Conservation (phyloP, 768 basidiomycete species). For the Phlebiopsis gigantea region DNA sequence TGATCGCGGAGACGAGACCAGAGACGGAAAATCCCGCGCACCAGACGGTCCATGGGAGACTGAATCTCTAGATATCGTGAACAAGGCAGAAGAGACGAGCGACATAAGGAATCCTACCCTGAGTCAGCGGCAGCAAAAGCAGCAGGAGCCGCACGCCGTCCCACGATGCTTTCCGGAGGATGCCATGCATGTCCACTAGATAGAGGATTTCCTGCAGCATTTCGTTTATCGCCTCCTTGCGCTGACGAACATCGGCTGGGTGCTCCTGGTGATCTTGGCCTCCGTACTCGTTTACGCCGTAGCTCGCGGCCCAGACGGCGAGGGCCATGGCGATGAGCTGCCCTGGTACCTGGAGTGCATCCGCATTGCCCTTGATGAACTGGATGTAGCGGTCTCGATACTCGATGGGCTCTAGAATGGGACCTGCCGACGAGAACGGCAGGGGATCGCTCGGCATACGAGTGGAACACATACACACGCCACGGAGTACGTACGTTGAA, state of each 20-base stretch:
- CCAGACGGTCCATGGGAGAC: slow-evolving; percentile 39
- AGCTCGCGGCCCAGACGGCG: slow-evolving; percentile 86
- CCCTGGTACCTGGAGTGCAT: slow-evolving; percentile 65
- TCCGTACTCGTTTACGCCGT: slow-evolving; percentile 81
- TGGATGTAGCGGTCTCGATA: slow-evolving; percentile 70
- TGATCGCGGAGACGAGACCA: background rate
- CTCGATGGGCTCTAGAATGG: slow-evolving; percentile 77
- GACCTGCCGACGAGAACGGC: slow-evolving; percentile 45
- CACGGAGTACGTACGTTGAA: slow-evolving; percentile 60
- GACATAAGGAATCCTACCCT: slow-evolving; percentile 48
- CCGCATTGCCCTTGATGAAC: slow-evolving; percentile 52
- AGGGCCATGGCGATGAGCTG: slow-evolving; percentile 74
- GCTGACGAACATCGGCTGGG: slow-evolving; percentile 32
- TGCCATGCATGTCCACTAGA: slow-evolving; percentile 72
- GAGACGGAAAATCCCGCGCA: slow-evolving; percentile 10
- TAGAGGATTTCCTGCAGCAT: slow-evolving; percentile 76
- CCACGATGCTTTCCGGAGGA: slow-evolving; percentile 79
- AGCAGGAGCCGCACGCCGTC: slow-evolving; percentile 81
- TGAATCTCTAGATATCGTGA: slow-evolving; percentile 33
- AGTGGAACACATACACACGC: background rate
- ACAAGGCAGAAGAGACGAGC: background rate
- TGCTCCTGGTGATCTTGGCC: slow-evolving; percentile 37
- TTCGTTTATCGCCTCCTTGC: slow-evolving; percentile 51
- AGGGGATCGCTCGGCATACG: background rate
- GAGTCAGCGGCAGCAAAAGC: slow-evolving; percentile 75